These are phyloP conservation scores for Hypomyces rosellus DNA, from an alignment of 2,329 filamentous ascomycete genomes.

Conservation along the genomic window DNA sequence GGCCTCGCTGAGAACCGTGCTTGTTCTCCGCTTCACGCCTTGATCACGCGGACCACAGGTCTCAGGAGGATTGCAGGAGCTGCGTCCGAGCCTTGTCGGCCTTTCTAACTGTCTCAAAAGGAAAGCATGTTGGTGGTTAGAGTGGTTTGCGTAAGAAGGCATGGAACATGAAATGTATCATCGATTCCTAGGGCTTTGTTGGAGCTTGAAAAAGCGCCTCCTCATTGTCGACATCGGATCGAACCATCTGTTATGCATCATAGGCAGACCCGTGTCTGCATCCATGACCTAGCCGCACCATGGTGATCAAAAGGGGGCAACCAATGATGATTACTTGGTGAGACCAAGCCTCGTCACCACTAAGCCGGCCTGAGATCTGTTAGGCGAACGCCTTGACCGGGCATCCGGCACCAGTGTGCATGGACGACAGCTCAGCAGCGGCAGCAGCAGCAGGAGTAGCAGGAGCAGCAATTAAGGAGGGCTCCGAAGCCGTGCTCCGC, in stretches of 20 bases:
- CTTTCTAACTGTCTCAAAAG: neutral
- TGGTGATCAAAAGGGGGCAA: constrained; percentile 3
- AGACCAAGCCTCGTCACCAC: constrained; percentile 6
- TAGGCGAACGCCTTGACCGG: constrained; percentile 6
- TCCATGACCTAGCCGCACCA: constrained; percentile 1
- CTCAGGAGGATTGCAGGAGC: neutral
- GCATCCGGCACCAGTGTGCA: constrained; percentile 4
- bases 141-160: too few species aligned
- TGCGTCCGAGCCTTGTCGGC: neutral
- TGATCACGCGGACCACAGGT: constrained; percentile 8
- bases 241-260: neutral
- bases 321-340: constrained; percentile 2
- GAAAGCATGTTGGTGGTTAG: neutral
- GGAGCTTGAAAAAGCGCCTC: too few species aligned
- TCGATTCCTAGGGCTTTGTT: too few species aligned
- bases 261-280: neutral
- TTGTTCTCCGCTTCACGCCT: neutral
- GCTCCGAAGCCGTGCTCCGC: constrained; percentile 3
- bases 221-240: neutral
- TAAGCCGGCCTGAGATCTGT: neutral
- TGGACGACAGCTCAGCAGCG: neutral
- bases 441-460: too few species aligned
- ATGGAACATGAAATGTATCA: too few species aligned
- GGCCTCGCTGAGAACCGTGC: too few species aligned
- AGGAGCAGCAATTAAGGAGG: neutral